Percentiles rank a stretch among this genome's conserved stretches.
Evolutionary conservation across 2,329 filamentous ascomycete species (phyloP).

Genomic region (Teratosphaeria destructans): DNA sequence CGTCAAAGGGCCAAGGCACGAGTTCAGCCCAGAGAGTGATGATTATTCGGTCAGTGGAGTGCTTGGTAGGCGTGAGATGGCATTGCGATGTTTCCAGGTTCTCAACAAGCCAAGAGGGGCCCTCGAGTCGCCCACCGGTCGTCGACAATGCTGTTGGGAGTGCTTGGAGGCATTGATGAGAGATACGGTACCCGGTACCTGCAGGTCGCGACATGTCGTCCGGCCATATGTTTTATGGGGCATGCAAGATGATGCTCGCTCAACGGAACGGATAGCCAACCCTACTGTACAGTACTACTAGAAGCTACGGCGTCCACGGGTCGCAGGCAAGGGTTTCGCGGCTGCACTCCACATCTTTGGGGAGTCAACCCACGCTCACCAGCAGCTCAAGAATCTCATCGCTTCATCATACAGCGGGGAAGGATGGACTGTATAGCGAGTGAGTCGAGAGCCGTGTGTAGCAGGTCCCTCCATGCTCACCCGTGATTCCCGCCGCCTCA

Average conservation of each 20-base stretch:
- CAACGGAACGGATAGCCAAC: not conserved
- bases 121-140: not conserved
- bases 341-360: not conserved
- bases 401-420: not conserved
- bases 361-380: not conserved
- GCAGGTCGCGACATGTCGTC: not conserved
- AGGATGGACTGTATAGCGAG: not conserved
- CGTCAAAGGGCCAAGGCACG: not conserved
- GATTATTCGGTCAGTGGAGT: not conserved
- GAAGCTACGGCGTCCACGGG: not conserved
- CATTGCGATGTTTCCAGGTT: not conserved
- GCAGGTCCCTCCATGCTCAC: not conserved
- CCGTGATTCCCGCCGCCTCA: not conserved
- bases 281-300: not conserved
- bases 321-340: not conserved
- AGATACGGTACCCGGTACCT: not conserved
- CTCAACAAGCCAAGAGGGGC: not conserved
- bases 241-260: not conserved
- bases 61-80: not conserved
- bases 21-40: not conserved
- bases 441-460: not conserved
- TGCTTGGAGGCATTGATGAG: not conserved
- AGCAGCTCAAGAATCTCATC: not conserved
- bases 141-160: not conserved
- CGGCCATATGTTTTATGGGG: not conserved